A percentile compares a stretch with the other conserved stretches of the same genome.
Conservation (phyloP, 768 basidiomycete genomes). For the Suillus discolor region DNA sequence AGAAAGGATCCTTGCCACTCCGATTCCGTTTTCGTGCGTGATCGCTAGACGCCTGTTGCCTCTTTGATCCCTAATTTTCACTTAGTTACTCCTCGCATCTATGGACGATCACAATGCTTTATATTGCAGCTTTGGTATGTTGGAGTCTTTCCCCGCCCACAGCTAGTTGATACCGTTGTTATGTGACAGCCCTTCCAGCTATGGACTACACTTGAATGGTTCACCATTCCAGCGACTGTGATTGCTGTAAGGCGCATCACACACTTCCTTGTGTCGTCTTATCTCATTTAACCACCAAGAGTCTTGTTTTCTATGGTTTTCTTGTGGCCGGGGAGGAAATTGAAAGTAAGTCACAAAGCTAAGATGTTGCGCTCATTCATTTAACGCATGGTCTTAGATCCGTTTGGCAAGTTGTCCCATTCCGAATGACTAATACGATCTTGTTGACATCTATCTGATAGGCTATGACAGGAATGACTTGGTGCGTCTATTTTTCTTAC, state of each 20-base stretch:
- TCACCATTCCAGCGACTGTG: constrained; percentile 64
- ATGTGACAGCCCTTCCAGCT: constrained; percentile 62
- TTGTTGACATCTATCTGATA: constrained; percentile 5
- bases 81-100: constrained; percentile 66
- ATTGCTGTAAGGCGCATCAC: constrained; percentile 41
- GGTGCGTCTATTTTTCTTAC: constrained; percentile 34
- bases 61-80: not conserved
- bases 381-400: constrained; percentile 34
- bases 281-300: constrained; percentile 31
- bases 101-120: constrained; percentile 63
- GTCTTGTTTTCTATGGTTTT: constrained; percentile 74
- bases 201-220: constrained; percentile 52
- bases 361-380: constrained; percentile 6
- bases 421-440: not conserved
- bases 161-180: not conserved
- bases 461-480: constrained; percentile 76
- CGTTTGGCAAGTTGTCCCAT: constrained; percentile 38
- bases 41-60: not conserved
- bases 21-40: constrained; percentile 68
- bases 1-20: constrained; percentile 73
- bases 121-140: constrained; percentile 59
- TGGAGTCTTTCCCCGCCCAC: not conserved
- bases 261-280: not conserved
- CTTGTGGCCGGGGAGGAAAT: constrained; percentile 74
- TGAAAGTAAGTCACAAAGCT: constrained; percentile 52